These are phyloP conservation scores for Barbatosphaeria neglecta DNA, from an alignment of 495 filamentous ascomycete genomes.

Conservation along the genomic window DNA sequence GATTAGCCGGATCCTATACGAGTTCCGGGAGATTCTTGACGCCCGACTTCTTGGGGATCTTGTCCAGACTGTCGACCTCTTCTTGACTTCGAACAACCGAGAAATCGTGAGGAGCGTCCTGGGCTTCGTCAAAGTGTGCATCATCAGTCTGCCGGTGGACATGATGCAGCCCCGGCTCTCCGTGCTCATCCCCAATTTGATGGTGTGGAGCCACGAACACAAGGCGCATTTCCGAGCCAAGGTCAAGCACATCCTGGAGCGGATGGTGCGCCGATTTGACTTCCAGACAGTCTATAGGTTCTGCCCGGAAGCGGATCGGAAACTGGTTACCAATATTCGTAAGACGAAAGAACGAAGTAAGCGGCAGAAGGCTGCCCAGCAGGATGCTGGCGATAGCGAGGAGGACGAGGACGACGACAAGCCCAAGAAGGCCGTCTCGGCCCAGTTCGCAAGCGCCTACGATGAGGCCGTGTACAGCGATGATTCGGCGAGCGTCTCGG, in stretches of 20 bases:
- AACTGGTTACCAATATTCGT: slow-evolving; percentile 83
- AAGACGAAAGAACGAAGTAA: slow-evolving; percentile 84
- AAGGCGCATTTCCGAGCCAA: slow-evolving; percentile 91
- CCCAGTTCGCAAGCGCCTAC: slow-evolving; percentile 77
- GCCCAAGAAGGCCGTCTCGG: slow-evolving; percentile 29
- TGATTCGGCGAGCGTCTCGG: slow-evolving; percentile 51
- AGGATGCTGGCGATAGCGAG: slow-evolving; percentile 33
- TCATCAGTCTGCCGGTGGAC: slow-evolving; percentile 69
- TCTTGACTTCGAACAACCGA: slow-evolving; percentile 86
- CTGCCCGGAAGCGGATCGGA: slow-evolving; percentile 74
- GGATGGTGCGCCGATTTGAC: slow-evolving; percentile 84
- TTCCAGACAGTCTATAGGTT: slow-evolving; percentile 61
- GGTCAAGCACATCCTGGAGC: slow-evolving; percentile 93
- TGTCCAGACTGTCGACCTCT: slow-evolving; percentile 85
- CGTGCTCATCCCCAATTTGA: slow-evolving; percentile 71
- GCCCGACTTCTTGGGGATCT: slow-evolving; percentile 54
- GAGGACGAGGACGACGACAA: slow-evolving; percentile 34
- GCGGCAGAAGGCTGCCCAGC: slow-evolving; percentile 64
- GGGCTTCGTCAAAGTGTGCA: slow-evolving; percentile 91
- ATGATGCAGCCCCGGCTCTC: slow-evolving; percentile 61
- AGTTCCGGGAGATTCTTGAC: slow-evolving; percentile 57
- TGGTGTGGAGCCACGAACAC: slow-evolving; percentile 96
- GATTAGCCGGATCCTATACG: slow-evolving; percentile 78
- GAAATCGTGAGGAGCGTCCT: slow-evolving; percentile 89
- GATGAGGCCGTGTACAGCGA: slow-evolving; percentile 92